Conservation (phyloP, 805 yeast genomes). For the Millerozyma acaciae region DNA sequence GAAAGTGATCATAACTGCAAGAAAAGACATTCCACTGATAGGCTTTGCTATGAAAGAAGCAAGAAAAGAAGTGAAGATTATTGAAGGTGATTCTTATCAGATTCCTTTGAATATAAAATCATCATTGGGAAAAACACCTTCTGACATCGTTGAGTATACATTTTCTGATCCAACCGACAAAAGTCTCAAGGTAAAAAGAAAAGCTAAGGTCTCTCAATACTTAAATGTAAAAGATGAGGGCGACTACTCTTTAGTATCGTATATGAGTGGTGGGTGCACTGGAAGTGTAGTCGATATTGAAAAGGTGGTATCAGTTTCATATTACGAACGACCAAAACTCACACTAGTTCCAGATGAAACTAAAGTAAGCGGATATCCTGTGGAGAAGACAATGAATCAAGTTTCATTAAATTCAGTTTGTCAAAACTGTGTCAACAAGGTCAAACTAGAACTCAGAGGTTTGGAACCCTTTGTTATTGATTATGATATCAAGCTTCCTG, state of each 20-base stretch:
- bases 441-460: conserved; percentile 47
- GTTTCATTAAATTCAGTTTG: conserved; percentile 30
- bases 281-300: conserved; percentile 31
- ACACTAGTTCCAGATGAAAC: conserved; percentile 13
- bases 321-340: conserved; percentile 23
- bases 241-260: conserved; percentile 35
- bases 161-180: conserved; percentile 12
- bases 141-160: conserved; percentile 32
- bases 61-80: conserved; percentile 34
- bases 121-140: conserved; percentile 22
- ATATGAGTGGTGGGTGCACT: conserved; percentile 42
- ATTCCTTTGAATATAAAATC: conserved; percentile 51
- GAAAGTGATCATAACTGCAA: conserved; percentile 51
- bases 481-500: conserved; percentile 59
- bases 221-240: conserved; percentile 40
- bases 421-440: conserved; percentile 23
- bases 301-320: conserved; percentile 17
- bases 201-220: conserved; percentile 14
- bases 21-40: conserved; percentile 61
- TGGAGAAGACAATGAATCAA: conserved; percentile 2
- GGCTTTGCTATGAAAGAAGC: conserved; percentile 20
- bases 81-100: conserved; percentile 56
- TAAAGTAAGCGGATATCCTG: too few relatives aligned
- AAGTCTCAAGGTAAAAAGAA: conserved; percentile 2
- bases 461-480: conserved; percentile 65